Evolutionary conservation across 2,329 filamentous ascomycete species (phyloP), one percentile per base, ranked within the genome.

Genomic region (Byssoonygena ceratinophila): DNA sequence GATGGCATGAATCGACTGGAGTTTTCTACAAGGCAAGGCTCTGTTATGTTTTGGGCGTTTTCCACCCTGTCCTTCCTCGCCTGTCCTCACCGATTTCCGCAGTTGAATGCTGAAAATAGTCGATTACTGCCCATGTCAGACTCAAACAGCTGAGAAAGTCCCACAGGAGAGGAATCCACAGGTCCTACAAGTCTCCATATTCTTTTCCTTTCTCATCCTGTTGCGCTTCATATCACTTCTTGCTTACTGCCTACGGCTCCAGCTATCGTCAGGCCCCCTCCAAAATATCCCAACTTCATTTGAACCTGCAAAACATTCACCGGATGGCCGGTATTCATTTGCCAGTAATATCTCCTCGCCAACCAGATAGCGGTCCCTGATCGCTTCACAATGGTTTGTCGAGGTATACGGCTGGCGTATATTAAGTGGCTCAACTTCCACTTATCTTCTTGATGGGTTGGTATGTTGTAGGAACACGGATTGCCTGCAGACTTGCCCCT

Each of bases 371-470:
- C 60, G 57, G 25, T 41, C 27, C 32, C 45, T n/a, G 56, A 63
- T 64, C 58, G 57, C 63, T 59, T 50, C 55, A 58, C 54, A 56
- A 59, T 59, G 57, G 54, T 58, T n/a, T 54, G 84, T 78, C 81
- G 81, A 87, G 88, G 84, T 95, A 95, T 82, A 94, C 85, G 82
- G 81, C 79, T 90, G 80, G 88, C 88, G 86, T 77, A 95, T 77
- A 95, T 71, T 63, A 77, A 92, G 72, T 23, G 31, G 23, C 27
- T 39, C 52, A 46, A 40, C 40, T 51, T 27, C 29, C 40, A 22
- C 23, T n/a, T 51, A 25, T 47, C 41, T 50, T 56, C 36, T 3
- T 40, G 32, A 45, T 48, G 29, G 36, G 37, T 18, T 48, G 40
- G 22, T 22, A 39, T 49, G 51, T 52, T 53, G 53, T 41, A 51